These are phyloP conservation scores for Fagus crenata DNA, from an alignment of 306 rosid species.

Conservation along the genomic window DNA sequence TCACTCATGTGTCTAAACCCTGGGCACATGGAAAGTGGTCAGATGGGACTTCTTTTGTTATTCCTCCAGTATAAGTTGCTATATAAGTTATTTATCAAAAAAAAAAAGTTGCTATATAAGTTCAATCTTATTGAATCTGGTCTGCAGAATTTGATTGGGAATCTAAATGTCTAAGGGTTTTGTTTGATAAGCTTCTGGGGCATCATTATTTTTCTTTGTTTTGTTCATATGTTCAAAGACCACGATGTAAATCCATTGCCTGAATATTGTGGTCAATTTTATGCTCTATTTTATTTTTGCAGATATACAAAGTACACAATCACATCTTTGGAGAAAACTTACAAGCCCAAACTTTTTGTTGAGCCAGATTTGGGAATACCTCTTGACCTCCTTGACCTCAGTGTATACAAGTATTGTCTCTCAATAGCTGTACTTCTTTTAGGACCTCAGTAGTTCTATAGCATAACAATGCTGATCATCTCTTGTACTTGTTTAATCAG, in stretches of 20 bases:
- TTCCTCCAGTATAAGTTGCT: background rate
- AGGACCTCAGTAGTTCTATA: constrained; percentile 25
- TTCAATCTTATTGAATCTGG: background rate
- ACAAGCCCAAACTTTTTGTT: constrained; percentile 91
- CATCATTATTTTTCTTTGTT: background rate
- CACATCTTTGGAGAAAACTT: constrained; percentile 88
- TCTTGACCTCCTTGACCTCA: constrained; percentile 96
- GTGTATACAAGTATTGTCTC: constrained; percentile 84
- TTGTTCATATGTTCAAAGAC: constrained; percentile 17
- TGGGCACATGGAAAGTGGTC: background rate
- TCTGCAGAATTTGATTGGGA: background rate
- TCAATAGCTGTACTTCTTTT: constrained; percentile 21
- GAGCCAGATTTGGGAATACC: constrained; percentile 99
- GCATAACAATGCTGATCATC: constrained; percentile 35
- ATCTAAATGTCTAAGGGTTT: background rate
- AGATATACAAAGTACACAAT: constrained; percentile 87
- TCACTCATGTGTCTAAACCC: background rate
- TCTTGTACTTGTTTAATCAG: constrained; percentile 42
- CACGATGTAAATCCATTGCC: background rate
- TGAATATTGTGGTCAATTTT: constrained; percentile 28
- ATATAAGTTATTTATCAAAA: background rate
- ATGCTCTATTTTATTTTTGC: constrained; percentile 34
- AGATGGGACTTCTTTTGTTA: background rate
- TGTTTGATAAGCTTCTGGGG: background rate
- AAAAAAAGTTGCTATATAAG: background rate